Conservation (phyloP, 257 asterid genomes). For the Linaria vulgaris region DNA sequence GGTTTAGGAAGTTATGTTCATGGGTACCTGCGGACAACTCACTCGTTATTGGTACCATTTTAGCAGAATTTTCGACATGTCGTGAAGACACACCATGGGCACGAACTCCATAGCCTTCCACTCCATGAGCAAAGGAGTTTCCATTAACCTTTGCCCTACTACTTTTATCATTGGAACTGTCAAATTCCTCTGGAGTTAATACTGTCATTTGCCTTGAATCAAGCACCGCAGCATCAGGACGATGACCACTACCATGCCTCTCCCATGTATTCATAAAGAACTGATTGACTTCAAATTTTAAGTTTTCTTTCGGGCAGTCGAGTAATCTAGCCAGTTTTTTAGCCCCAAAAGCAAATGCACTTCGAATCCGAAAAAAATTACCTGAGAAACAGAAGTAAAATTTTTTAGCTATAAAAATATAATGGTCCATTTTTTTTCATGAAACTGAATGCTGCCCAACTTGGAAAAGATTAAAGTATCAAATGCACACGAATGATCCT, state of each 20-base stretch:
- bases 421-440: slow-evolving; percentile 3
- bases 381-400: slow-evolving; percentile 43
- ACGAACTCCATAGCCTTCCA: slow-evolving; percentile 37
- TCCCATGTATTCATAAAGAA: slow-evolving; percentile 90
- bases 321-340: slow-evolving; percentile 76
- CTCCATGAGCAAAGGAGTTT: slow-evolving; percentile 29
- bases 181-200: slow-evolving; percentile 48
- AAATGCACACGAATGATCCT: background rate
- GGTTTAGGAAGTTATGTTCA: slow-evolving; percentile 46
- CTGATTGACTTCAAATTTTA: slow-evolving; percentile 69
- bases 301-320: slow-evolving; percentile 64
- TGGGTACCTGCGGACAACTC: slow-evolving; percentile 45
- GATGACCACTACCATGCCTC: slow-evolving; percentile 82
- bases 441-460: slow-evolving; percentile 11
- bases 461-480: slow-evolving; percentile 9
- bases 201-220: slow-evolving; percentile 42
- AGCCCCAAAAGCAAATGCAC: slow-evolving; percentile 96
- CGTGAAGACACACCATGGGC: slow-evolving; percentile 38
- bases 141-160: slow-evolving; percentile 40
- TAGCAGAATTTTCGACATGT: slow-evolving; percentile 36
- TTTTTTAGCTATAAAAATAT: too few relatives aligned
- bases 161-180: slow-evolving; percentile 34
- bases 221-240: slow-evolving; percentile 81
- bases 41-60: slow-evolving; percentile 32
- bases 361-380: slow-evolving; percentile 81